These are phyloP conservation scores for Gamarada debralockiae DNA, from an alignment of 495 filamentous ascomycete species.

Conservation along the genomic window DNA sequence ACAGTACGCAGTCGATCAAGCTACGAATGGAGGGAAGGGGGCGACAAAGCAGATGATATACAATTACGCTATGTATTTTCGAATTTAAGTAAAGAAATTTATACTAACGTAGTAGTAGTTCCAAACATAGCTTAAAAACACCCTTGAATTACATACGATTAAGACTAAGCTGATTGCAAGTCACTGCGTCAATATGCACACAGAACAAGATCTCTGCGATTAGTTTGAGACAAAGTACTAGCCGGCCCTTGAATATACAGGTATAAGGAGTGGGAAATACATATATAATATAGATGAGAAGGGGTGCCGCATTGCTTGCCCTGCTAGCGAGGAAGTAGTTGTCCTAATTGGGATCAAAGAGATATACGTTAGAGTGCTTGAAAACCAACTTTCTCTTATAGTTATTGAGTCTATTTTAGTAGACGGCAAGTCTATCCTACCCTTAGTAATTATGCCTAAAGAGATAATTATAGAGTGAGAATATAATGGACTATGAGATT, in stretches of 20 bases:
- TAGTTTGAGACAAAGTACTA: not conserved
- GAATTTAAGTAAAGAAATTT: not conserved
- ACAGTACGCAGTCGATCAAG: not conserved
- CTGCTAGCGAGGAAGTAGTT: constrained; percentile 1
- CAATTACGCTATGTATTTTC: too few species aligned
- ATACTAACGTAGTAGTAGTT: not conserved
- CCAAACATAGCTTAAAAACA: not conserved
- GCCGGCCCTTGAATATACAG: constrained; percentile 1
- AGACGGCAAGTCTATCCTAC: not conserved
- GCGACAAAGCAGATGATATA: not conserved
- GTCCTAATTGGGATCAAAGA: not conserved
- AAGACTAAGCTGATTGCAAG: constrained; percentile 1
- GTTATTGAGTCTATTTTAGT: not conserved
- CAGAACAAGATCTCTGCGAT: not conserved
- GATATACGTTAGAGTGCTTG: not conserved
- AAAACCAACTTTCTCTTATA: not conserved
- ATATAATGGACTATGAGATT: too few species aligned
- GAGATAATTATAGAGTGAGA: too few species aligned
- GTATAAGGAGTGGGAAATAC: constrained; percentile 2
- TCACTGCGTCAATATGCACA: not conserved
- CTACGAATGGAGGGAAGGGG: not conserved
- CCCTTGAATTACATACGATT: not conserved
- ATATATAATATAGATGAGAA: constrained; percentile 4
- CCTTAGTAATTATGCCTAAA: constrained; percentile 5
- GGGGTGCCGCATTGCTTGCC: not conserved